A percentile compares a stretch with the other conserved stretches of the same genome.
Evolutionary conservation across 2,329 filamentous ascomycete species (phyloP).

Genomic region (Penicillium olsonii): DNA sequence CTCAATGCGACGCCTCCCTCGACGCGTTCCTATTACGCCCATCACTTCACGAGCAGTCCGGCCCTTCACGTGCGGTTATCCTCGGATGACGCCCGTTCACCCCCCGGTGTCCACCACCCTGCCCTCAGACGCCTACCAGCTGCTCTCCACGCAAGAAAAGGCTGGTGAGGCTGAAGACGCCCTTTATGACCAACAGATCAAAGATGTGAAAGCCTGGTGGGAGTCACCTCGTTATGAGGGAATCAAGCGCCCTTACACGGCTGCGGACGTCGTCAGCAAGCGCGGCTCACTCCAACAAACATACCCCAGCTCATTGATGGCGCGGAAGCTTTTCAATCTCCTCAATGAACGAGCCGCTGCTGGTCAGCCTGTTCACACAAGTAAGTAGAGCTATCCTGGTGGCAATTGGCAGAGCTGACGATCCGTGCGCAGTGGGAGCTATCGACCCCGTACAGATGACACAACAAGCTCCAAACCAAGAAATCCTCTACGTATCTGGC

Average conservation of each 20-base stretch:
- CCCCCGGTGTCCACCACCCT: constrained; percentile 63
- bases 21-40: constrained; percentile 28
- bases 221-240: constrained; percentile 77
- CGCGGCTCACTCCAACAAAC: constrained; percentile 81
- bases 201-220: constrained; percentile 91
- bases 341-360: constrained; percentile 74
- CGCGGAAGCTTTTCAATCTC: constrained; percentile 88
- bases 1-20: constrained; percentile 38
- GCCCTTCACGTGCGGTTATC: constrained; percentile 40
- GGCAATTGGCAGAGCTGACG: constrained; percentile 11
- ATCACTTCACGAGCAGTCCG: constrained; percentile 31
- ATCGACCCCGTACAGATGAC: constrained; percentile 99
- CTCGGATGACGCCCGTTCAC: constrained; percentile 59
- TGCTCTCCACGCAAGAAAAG: constrained; percentile 77
- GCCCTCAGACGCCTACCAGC: constrained; percentile 78
- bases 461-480: constrained; percentile 92
- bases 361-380: constrained; percentile 89
- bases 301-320: constrained; percentile 93
- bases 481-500: constrained; percentile 92
- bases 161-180: constrained; percentile 78
- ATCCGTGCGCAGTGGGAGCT: constrained; percentile 73
- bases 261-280: constrained; percentile 90
- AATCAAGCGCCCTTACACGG: constrained; percentile 88
- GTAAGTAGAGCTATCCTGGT: constrained; percentile 47
- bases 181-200: constrained; percentile 79